phyloP scores from a whole-genome alignment of 345 rosid genomes.

The Euphorbia pulcherrima region DNA sequence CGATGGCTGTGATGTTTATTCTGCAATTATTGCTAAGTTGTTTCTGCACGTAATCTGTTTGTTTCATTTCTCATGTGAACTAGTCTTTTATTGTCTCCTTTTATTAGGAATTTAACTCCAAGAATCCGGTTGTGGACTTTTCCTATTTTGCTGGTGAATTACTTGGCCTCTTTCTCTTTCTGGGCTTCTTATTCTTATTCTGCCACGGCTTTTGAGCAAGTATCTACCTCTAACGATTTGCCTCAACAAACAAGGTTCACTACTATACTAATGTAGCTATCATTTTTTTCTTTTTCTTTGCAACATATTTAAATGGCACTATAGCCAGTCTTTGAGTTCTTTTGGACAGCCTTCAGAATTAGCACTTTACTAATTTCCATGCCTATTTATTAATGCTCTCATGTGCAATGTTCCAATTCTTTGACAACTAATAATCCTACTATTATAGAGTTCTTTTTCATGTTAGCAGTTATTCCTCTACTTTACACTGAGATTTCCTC shows the following conservation, averaged over 20 bases:
- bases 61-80: neutral
- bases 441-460: too few species aligned
- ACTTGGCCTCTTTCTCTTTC: too few species aligned
- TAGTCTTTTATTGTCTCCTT: too few species aligned
- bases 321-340: neutral
- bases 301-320: too few species aligned
- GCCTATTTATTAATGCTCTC: neutral
- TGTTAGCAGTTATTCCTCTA: too few species aligned
- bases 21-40: neutral
- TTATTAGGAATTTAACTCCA: conserved; percentile 21
- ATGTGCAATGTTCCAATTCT: neutral
- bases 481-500: neutral
- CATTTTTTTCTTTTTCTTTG: neutral
- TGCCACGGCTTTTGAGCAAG: conserved; percentile 21
- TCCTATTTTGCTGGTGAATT: too few species aligned
- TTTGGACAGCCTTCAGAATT: neutral
- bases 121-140: too few species aligned
- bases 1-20: conserved; percentile 7
- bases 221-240: conserved; percentile 5
- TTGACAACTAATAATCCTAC: too few species aligned
- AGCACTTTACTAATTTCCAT: neutral
- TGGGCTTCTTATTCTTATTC: conserved; percentile 67
- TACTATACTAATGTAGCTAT: neutral
- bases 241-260: conserved; percentile 33
- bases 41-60: neutral